Evolutionary conservation across 2,329 filamentous ascomycete species (phyloP), one percentile per base, ranked within the genome.

Genomic region (Ophiocordyceps camponoti-leonardi): DNA sequence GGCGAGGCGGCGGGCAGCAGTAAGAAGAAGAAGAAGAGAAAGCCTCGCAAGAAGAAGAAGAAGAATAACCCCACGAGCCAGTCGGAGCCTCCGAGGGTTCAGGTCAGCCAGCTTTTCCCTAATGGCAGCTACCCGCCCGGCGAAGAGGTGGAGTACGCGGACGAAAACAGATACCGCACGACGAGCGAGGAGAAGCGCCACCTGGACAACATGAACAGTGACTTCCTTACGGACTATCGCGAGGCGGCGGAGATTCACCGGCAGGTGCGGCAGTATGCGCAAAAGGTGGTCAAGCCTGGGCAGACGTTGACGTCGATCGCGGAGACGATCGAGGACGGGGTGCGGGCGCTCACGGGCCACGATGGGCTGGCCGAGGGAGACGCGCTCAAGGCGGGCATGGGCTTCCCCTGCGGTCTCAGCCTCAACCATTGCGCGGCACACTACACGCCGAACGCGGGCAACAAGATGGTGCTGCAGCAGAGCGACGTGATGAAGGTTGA

Each of bases 231-330:
- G 49, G 86, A 93, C 56, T 93, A 88, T 61, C 80, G 86, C 49
- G 76, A 88, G 55, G 86, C 78, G 42, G 84, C 86, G n/a, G 86
- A 93, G 64, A 77, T 86, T n/a, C 86, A 94, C 61, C 79, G 86
- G 47, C 83, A 93, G 60, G 86, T 92, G 47, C 80, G 86, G 44
- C 80, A 86, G 61, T 88, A 83, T 73, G 85, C 83, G 4, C 80
- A 86, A 63, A 80, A 81, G 59, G 80, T 72, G 57, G 84, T 92
- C 58, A 83, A 83, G 67, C 86, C 86, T 1, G 86, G 86, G 43
- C 80, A 86, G 71, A 76, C 73, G 7, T 65, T 94, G 58, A 86
- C 81, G 3, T 80, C 87, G 61, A 90, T 93, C 52, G 84, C 85
- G 10, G 81, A 90, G 59, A 81, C 80, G n/a, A 93, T 94, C 54